Evolutionary conservation across 306 rosid species (phyloP).

Genomic region (Comarum palustre): DNA sequence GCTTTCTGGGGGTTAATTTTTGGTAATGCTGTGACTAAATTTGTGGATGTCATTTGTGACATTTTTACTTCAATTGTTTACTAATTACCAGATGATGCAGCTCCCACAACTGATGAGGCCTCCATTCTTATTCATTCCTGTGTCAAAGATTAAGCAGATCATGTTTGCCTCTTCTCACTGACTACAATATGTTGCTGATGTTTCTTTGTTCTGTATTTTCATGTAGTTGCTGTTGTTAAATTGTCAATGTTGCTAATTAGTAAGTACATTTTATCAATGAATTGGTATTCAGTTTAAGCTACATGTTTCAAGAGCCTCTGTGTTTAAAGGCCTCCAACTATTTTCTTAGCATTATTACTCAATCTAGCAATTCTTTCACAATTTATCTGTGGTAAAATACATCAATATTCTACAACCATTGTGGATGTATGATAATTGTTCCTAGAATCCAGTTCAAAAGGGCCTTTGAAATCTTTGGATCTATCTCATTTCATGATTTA

Average conservation of each 20-base stretch:
- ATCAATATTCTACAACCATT: background rate
- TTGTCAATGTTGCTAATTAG: constrained; percentile 4
- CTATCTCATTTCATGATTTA: background rate
- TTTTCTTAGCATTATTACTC: background rate
- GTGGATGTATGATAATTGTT: background rate
- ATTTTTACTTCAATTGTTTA: background rate
- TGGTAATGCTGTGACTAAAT: background rate
- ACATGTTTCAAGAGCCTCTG: constrained; percentile 2
- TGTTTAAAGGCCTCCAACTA: background rate
- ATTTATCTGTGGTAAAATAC: background rate
- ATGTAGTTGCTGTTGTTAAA: background rate
- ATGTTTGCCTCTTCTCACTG: background rate
- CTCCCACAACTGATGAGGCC: constrained; percentile 47
- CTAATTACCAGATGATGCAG: constrained; percentile 36
- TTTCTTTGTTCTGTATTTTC: background rate
- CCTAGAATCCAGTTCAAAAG: background rate
- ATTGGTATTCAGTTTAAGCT: background rate
- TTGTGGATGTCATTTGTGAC: background rate
- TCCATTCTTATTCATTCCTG: constrained; percentile 41
- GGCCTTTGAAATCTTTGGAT: background rate
- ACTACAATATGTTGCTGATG: background rate
- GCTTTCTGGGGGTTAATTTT: background rate
- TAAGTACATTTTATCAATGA: background rate
- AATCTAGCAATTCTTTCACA: background rate
- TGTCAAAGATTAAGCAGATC: constrained; percentile 31